Evolutionary conservation across 139 green algal genomes (phyloP).

Genomic region (Pycnococcus provasolii): DNA sequence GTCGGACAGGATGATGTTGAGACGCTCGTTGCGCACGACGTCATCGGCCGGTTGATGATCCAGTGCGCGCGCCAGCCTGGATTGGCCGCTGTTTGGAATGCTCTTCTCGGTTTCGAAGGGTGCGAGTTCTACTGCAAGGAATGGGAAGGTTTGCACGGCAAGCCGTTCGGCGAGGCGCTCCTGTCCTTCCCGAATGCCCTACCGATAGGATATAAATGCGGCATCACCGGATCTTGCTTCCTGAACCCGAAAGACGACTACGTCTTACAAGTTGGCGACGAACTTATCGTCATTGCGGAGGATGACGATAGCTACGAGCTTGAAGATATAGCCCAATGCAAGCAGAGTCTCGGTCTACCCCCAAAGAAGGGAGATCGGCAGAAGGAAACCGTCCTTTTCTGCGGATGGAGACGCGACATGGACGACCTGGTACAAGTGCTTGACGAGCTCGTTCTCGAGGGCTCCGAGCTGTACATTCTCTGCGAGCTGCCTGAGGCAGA

Average conservation of each 20-base stretch:
- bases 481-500: conserved; percentile 34
- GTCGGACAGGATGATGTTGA: conserved; percentile 33
- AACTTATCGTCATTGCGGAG: conserved; percentile 46
- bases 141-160: conserved; percentile 37
- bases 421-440: conserved; percentile 48
- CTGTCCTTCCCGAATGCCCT: conserved; percentile 37
- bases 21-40: conserved; percentile 44
- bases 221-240: conserved; percentile 4
- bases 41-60: conserved; percentile 50
- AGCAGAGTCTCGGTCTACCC: neutral
- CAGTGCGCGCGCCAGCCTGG: conserved; percentile 42
- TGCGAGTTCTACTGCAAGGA: conserved; percentile 46
- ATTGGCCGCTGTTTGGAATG: conserved; percentile 38
- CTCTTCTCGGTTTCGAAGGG: conserved; percentile 46
- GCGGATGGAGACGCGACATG: conserved; percentile 48
- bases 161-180: conserved; percentile 34
- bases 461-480: conserved; percentile 43
- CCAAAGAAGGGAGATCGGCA: conserved; percentile 11
- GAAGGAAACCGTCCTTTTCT: conserved; percentile 46
- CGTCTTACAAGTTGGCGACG: conserved; percentile 27
- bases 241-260: conserved; percentile 39
- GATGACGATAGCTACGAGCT: conserved; percentile 47
- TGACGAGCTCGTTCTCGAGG: conserved; percentile 38
- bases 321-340: neutral
- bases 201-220: conserved; percentile 26